phyloP scores from a whole-genome alignment of 2,329 filamentous ascomycete genomes.

The Fusarium paranaense region DNA sequence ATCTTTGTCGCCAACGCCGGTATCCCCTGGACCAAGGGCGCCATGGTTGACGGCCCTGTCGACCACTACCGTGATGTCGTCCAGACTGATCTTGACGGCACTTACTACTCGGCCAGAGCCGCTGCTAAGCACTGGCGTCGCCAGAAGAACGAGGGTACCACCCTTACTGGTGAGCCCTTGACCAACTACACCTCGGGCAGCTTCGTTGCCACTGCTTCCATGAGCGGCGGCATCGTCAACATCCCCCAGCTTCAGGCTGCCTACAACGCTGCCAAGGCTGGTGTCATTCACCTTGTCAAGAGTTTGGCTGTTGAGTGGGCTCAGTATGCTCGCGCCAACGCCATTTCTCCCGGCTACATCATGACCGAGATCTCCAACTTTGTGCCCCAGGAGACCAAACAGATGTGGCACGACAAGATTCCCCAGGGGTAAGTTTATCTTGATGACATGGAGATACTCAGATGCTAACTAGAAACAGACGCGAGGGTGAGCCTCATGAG shows the following conservation, averaged over 20 bases:
- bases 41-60: slow-evolving; percentile 73
- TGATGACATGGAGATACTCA: background rate
- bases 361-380: slow-evolving; percentile 45
- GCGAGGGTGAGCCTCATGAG: slow-evolving; percentile 44
- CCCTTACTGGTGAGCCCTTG: slow-evolving; percentile 33
- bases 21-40: slow-evolving; percentile 76
- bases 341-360: slow-evolving; percentile 57
- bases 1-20: slow-evolving; percentile 83
- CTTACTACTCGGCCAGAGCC: slow-evolving; percentile 78
- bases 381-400: slow-evolving; percentile 42
- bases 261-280: slow-evolving; percentile 69
- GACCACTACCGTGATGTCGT: slow-evolving; percentile 75
- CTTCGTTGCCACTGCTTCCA: slow-evolving; percentile 64
- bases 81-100: slow-evolving; percentile 76
- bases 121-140: slow-evolving; percentile 75
- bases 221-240: slow-evolving; percentile 63
- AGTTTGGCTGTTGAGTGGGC: slow-evolving; percentile 67
- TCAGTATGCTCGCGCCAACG: slow-evolving; percentile 68
- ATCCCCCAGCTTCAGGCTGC: slow-evolving; percentile 65
- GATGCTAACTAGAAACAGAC: slow-evolving; percentile 31
- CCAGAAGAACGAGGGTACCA: slow-evolving; percentile 73
- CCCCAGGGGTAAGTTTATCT: slow-evolving; percentile 36
- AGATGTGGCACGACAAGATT: slow-evolving; percentile 44
- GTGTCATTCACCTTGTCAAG: slow-evolving; percentile 67
- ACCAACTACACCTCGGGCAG: slow-evolving; percentile 53